These are phyloP conservation scores for Aspergillus olivimuriae DNA, from an alignment of 495 filamentous ascomycete species.

Conservation along the genomic window DNA sequence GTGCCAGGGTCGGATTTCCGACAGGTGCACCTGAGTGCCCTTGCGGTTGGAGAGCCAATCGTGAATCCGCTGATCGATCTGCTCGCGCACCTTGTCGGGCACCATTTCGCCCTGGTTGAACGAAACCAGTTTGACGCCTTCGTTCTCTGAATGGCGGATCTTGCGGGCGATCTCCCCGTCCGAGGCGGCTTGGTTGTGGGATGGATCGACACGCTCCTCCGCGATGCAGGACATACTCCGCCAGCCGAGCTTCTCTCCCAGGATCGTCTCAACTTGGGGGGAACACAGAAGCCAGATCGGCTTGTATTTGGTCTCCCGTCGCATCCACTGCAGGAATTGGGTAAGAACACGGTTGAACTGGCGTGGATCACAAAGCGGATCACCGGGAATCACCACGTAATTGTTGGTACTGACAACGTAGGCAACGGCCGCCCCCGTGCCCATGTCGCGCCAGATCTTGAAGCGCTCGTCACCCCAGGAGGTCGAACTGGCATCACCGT, in stretches of 20 bases:
- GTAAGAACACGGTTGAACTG: constrained; percentile 67
- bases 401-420: constrained; percentile 67
- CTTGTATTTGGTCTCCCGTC: constrained; percentile 64
- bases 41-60: constrained; percentile 77
- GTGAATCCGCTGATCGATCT: constrained; percentile 62
- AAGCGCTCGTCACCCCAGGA: constrained; percentile 81
- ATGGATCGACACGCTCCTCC: constrained; percentile 70
- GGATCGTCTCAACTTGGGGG: constrained; percentile 59
- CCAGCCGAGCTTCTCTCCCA: constrained; percentile 73
- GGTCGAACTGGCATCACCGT: constrained; percentile 82
- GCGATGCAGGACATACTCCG: constrained; percentile 76
- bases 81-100: constrained; percentile 53
- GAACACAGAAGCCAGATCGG: constrained; percentile 78
- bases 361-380: constrained; percentile 67
- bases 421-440: constrained; percentile 71
- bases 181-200: constrained; percentile 44
- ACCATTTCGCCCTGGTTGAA: constrained; percentile 53
- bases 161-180: constrained; percentile 60
- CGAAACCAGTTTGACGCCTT: constrained; percentile 67
- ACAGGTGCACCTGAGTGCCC: constrained; percentile 78
- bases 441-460: constrained; percentile 70
- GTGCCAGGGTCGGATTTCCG: constrained; percentile 75
- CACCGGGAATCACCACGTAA: constrained; percentile 72
- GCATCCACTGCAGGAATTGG: constrained; percentile 63
- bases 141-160: constrained; percentile 69